A percentile compares a stretch with the other conserved stretches of the same genome.
These are phyloP conservation scores for Pseudozyma thailandica DNA, from an alignment of 1,284 basidiomycete species.

Conservation along the genomic window DNA sequence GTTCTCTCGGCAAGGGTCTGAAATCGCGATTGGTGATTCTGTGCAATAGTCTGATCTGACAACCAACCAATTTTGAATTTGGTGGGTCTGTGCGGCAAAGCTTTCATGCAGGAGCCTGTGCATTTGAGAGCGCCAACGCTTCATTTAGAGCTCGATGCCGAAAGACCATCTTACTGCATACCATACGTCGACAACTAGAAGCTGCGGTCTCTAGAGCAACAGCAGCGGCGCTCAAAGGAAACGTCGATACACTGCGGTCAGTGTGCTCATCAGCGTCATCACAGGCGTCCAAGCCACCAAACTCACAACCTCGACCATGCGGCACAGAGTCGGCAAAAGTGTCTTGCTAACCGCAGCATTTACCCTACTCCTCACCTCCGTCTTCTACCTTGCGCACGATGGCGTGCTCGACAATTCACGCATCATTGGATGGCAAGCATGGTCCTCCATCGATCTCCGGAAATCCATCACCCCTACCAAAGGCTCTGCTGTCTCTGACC, in stretches of 20 bases:
- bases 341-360: slow-evolving; percentile 38
- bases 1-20: background rate
- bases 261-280: background rate
- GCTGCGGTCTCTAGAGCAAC: background rate
- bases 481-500: background rate
- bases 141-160: background rate
- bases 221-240: background rate
- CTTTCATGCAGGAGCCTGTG: background rate
- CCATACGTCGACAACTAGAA: background rate
- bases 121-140: background rate
- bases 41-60: background rate
- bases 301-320: too few relatives aligned
- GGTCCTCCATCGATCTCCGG: slow-evolving; percentile 28
- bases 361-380: slow-evolving; percentile 38
- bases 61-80: too few relatives aligned
- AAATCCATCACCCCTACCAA: background rate
- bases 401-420: slow-evolving; percentile 22
- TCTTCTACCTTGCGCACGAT: slow-evolving; percentile 50
- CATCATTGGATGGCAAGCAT: slow-evolving; percentile 52
- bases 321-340: slow-evolving; percentile 26
- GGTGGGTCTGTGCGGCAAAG: background rate
- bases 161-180: background rate
- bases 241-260: too few relatives aligned
- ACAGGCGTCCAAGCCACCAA: background rate
- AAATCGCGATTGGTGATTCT: background rate